phyloP scores from a whole-genome alignment of 129 eudicot species.

The Tagetes patula region DNA sequence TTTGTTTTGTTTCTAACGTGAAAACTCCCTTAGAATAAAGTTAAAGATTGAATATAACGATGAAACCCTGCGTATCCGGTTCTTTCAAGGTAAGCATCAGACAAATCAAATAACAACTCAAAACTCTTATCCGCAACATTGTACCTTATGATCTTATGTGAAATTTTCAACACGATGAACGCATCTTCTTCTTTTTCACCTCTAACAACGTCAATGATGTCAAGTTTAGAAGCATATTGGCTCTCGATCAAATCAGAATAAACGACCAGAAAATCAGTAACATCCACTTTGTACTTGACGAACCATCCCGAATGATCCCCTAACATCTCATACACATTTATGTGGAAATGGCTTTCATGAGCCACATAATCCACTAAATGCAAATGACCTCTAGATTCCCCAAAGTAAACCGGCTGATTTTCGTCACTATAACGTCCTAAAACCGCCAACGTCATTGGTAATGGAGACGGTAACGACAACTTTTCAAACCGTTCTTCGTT shows the following conservation, averaged over 20 bases:
- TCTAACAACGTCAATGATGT: slow-evolving; percentile 23
- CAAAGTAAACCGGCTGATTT: slow-evolving; percentile 16
- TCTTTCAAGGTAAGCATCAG: too few species aligned
- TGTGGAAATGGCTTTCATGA: not conserved
- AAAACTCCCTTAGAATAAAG: too few species aligned
- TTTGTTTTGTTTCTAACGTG: not conserved
- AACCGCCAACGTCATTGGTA: too few species aligned
- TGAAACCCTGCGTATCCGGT: too few species aligned
- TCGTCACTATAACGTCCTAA: too few species aligned
- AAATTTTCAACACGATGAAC: slow-evolving; percentile 30
- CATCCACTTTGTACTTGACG: slow-evolving; percentile 24
- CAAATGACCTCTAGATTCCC: slow-evolving; percentile 42
- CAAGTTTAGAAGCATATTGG: too few species aligned
- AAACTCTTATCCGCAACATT: slow-evolving; percentile 33
- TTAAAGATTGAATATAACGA: too few species aligned
- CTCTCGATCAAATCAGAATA: slow-evolving; percentile 22
- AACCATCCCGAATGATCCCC: slow-evolving; percentile 29
- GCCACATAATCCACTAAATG: slow-evolving; percentile 23
- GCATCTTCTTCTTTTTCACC: slow-evolving; percentile 35
- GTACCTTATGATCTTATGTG: slow-evolving; percentile 27
- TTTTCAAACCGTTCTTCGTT: too few species aligned
- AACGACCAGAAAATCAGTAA: slow-evolving; percentile 9
- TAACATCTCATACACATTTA: slow-evolving; percentile 34
- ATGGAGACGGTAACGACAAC: too few species aligned
- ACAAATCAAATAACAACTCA: not conserved